Evolutionary conservation across 495 filamentous ascomycete genomes (phyloP), one percentile per base, ranked within the genome.

Genomic region (Amphirosellinia nigrospora): DNA sequence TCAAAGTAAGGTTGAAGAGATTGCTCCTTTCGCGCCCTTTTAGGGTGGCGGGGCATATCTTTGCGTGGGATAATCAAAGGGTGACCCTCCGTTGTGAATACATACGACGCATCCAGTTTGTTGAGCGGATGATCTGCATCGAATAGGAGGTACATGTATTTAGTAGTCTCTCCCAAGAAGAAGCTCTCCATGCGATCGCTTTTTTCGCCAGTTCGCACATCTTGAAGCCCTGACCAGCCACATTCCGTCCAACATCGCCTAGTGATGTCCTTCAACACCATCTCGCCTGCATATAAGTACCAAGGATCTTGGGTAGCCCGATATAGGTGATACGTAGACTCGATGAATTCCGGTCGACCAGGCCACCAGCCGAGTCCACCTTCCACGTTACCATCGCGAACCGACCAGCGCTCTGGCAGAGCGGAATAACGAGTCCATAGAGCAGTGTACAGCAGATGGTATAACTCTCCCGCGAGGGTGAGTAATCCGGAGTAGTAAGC

Each of bases 121-220:
- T 98, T 98, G 32, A 98, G 78, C 1, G 96, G 96, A 81, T 98
- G 96, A 19, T 89, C 85, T 41, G 88, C 85, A 61, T 96, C 92
- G 79, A 95, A 98, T 1, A 98, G 87, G 46, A 99, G 82, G 71
- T 94, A 97, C 64, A 99, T 82, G 79, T 99, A 99, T 79, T 98
- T 97, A 64, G 92, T 89, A 0, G 96, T 99, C 80, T 99, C 96
- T 4, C 96, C 94, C 1, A 98, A 85, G 78, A 97, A 98, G 83
- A 99, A 99, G 79, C 96, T 98, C 82, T 99, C 96, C 96, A 99
- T 99, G 21, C 96, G 91, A 76, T 99, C 96, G 74, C 87, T 94
- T 76, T 91, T 89, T 78, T 98, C 92, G 0, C 95, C 96, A 50
- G 87, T 94, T 38, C 91, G 84, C 11, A 99, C 96, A 80, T 98